A percentile compares a stretch with the other conserved stretches of the same genome.
Conservation (phyloP, 495 filamentous ascomycete species). For the Filosporella fistucella region DNA sequence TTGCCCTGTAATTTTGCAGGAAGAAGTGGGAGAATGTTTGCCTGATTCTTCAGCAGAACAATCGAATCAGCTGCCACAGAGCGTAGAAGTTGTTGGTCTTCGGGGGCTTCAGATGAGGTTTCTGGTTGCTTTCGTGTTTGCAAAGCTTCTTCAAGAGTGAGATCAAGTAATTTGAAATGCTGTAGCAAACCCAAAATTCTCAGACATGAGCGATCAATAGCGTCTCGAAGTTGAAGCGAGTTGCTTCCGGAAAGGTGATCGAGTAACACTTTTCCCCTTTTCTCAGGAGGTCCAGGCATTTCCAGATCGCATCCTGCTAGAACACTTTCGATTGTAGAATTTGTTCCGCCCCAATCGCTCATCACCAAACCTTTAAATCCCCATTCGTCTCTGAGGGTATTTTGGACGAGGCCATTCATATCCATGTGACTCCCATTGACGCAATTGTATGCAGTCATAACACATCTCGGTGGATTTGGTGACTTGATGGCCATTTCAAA, state of each 20-base stretch:
- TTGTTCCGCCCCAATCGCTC: conserved; percentile 66
- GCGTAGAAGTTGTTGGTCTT: neutral
- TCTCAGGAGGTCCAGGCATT: conserved; percentile 43
- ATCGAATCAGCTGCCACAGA: neutral
- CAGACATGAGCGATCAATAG: neutral
- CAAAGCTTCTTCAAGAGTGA: neutral
- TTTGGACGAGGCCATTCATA: neutral
- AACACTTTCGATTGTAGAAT: conserved; percentile 64
- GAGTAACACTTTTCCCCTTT: neutral
- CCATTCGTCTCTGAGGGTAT: conserved; percentile 1
- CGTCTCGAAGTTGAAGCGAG: neutral
- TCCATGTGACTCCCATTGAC: neutral
- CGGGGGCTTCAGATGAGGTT: neutral
- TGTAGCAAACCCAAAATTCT: neutral
- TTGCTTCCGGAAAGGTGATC: neutral
- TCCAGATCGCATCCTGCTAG: conserved; percentile 71
- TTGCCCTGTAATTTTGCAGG: neutral
- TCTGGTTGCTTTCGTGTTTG: neutral
- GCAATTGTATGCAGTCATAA: conserved; percentile 1
- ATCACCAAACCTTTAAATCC: conserved; percentile 45
- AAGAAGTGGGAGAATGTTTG: neutral
- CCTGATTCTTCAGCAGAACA: neutral
- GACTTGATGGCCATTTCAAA: conserved; percentile 2
- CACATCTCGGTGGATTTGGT: neutral
- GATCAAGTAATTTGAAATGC: neutral